Evolutionary conservation across 1,139 yeast genomes (phyloP), one percentile per base, ranked within the genome.

Genomic region (Pichia sp.): DNA sequence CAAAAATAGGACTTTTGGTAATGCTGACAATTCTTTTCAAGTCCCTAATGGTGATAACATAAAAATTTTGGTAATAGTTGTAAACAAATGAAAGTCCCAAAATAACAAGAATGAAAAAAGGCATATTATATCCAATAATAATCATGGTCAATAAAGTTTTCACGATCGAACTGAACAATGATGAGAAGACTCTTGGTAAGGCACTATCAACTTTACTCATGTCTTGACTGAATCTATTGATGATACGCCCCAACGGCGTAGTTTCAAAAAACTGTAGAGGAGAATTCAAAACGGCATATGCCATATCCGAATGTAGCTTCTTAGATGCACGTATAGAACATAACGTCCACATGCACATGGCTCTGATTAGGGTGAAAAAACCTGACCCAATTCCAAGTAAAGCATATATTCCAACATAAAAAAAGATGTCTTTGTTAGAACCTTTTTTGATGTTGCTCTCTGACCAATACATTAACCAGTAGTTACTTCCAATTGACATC

Each of bases 251-350:
- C 58, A 84, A 75, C 38, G 93, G 93, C 0, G 92, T 86, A 1
- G 90, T 85, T 69, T 86, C 93, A 65, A 86, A 86, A 67, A 85
- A 86, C 1, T 84, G 75, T 89, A 86, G 84, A 56, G 92, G 92
- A 0, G 90, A 82, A 59, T 83, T 73, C 58, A 85, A 68, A 15
- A 86, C 87, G 45, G 85, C 71, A 8, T 62, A 62, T 0, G 88
- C 86, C 90, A 86, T 84, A 34, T 68, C 72, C 59, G 80, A 79
- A 67, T 86, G 93, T 47, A 86, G 69, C 47, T 71, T 75, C 56
- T 73, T 80, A 0, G 90, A 82, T 0, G 87, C 92, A 57, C 78
- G 76, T 50, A 85, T 78, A 3, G 90, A 76, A 66, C 90, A 84
- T 65, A 74, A 81, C 3, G 62, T 52, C 81, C 86, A 80, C 77